Base-by-base conservation (phyloP, 1,284 basidiomycete genomes). In the Hypsizygus ulmarius region DNA sequence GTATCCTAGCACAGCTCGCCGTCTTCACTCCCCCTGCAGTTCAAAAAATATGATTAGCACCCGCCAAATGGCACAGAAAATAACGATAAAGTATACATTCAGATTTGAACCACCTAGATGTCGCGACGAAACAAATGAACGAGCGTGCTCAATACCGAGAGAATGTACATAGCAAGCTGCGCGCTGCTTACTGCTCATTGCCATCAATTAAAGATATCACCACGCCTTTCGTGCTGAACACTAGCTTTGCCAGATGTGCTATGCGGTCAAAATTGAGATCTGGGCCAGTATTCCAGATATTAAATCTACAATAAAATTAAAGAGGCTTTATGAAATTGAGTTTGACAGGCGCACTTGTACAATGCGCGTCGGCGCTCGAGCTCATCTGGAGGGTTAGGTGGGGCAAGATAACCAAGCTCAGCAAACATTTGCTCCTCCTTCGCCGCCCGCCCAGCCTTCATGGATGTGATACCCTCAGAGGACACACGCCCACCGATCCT, bases 221-320 rank as follows among this genome's bases (percentile, higher is more conserved):
- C 3, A 95, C 93, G 18, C 89, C 82, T 61, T 90, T 91, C 1
- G 92, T 90, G 62, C 82, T 90, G 70, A 97, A 97, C 10, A 97
- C 94, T 25, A 97, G 74, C 70, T 95, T 96, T 45, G 89, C 90
- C 40, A 97, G 77, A 74, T 80, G 91, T 56, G 79, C 86, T 54
- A 97, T 95, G 15, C 94, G 81, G 66, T 97, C 93, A 64, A 97
- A 97, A 64, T 96, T 96, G 55, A 82, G 72, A 63, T 97, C 93
- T 12, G 84, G 76, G 12, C 82, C 82, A 0, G 91, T 93, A 55
- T 90, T 82, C 76, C 91, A 83, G 27, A 95, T 89, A 57, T 93
- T 93, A 70, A 90, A 93, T 55, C 87, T 88, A 40, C 14, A 39
- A 33, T 10, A 12, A 25, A 12, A 11, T 35, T 19, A 29, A 7